Percentiles rank a stretch among this genome's conserved stretches.
phyloP scores from a whole-genome alignment of 768 basidiomycete species.

The Plicaturopsis crispa region DNA sequence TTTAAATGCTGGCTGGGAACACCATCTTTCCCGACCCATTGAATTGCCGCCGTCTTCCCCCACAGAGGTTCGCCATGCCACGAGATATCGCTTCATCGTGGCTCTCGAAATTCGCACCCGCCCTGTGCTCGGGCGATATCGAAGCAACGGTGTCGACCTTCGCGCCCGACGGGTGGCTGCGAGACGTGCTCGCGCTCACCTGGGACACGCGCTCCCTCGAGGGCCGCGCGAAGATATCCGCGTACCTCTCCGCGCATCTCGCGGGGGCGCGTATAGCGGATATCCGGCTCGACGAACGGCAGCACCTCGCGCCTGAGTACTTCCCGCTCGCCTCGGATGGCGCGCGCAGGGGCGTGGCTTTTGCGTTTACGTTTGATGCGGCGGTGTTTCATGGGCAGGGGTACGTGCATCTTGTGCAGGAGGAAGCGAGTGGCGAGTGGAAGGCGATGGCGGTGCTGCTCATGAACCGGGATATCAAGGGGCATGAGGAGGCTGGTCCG shows the following conservation, averaged over 20 bases:
- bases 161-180: slow-evolving; percentile 28
- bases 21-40: too few relatives aligned
- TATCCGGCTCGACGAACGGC: slow-evolving; percentile 18
- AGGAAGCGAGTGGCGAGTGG: slow-evolving; percentile 17
- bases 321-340: slow-evolving; percentile 7
- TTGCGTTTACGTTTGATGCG: slow-evolving; percentile 30
- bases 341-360: slow-evolving; percentile 17
- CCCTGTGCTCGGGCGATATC: slow-evolving; percentile 13
- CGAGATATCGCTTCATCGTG: slow-evolving; percentile 19
- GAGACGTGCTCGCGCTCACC: slow-evolving; percentile 34
- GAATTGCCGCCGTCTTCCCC: too few relatives aligned
- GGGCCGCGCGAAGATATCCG: slow-evolving; percentile 23
- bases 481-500: slow-evolving; percentile 25
- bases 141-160: slow-evolving; percentile 18
- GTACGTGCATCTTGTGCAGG: slow-evolving; percentile 22
- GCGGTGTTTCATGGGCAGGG: slow-evolving; percentile 23
- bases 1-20: too few relatives aligned
- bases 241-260: slow-evolving; percentile 21
- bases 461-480: slow-evolving; percentile 23
- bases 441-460: slow-evolving; percentile 28
- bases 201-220: slow-evolving; percentile 33
- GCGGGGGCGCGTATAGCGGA: slow-evolving; percentile 15
- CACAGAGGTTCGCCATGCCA: too few relatives aligned
- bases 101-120: slow-evolving; percentile 18
- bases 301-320: slow-evolving; percentile 13